Base-by-base conservation (phyloP, 179 eudicot genomes). In the Heliamphora pulchella region DNA sequence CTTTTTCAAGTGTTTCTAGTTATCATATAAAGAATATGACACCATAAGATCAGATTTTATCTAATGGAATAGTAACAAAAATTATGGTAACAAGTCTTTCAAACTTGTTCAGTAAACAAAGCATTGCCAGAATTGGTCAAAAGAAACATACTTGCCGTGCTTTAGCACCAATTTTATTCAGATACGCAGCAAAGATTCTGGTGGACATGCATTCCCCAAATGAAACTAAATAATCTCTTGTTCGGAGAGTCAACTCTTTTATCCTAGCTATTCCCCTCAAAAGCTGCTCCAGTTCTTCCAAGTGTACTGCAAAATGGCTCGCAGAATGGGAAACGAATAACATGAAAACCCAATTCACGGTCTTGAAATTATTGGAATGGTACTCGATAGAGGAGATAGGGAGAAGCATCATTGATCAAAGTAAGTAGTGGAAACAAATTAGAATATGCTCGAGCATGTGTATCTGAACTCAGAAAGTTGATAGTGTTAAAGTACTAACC, bases 131-230 rank as follows among this genome's bases (percentile, higher is more conserved):
- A 14, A 68, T 39, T 41, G 53, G 81, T 81, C 74, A 70, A 67
- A 22, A 81, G 75, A 75, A 77, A 80, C 91, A 81, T 90, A 96
- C 99, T 88, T 96, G 99, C 71, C 91, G 89, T 67, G 99, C 97
- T 84, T 86, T 92, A 73, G 86, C 90, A 57, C 98, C 98, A 80
- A 90, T 87, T 74, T 89, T 90, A 84, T 94, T 94, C 89, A 96
- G 76, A 81, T 89, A 96, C 13, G 96, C 96, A 13, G 99, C 91
- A 83, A 96, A 92, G 71, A 96, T 91, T 80, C 98, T 85, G 6
- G 99, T 96, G 66, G 99, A 96, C 94, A 96, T 86, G 90, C 98
- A 96, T 86, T 96, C 99, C 47, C 99, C 99, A 85, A 94, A 96
- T 13, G 98, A 96, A 76, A 91, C 99, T 80, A 96, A 82, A 80